A percentile compares a stretch with the other conserved stretches of the same genome.
Evolutionary conservation across 2,329 filamentous ascomycete genomes (phyloP).

Genomic region (Leptoxyphium fumago): DNA sequence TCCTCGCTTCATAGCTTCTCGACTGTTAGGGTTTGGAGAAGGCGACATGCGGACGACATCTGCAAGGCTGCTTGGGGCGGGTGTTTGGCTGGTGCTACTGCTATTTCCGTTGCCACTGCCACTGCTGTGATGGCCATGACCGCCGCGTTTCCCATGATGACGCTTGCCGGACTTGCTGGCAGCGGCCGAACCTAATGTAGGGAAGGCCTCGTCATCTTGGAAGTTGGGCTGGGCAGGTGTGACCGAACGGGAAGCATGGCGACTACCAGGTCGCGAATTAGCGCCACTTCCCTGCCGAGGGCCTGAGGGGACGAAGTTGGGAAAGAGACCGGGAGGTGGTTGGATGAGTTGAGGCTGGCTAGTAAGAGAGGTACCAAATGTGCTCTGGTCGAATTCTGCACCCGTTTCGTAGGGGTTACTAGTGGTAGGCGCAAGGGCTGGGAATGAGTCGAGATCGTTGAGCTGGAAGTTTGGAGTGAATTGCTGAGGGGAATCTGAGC

Average conservation of each 20-base stretch:
- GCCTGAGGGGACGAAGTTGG: slow-evolving; percentile 38
- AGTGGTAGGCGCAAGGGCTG: slow-evolving; percentile 44
- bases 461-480: slow-evolving; percentile 58
- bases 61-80: slow-evolving; percentile 70
- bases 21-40: slow-evolving; percentile 32
- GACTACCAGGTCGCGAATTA: slow-evolving; percentile 71
- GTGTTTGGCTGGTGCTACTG: slow-evolving; percentile 34
- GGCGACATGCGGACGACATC: slow-evolving; percentile 94
- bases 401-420: slow-evolving; percentile 29
- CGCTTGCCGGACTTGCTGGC: slow-evolving; percentile 69
- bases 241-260: slow-evolving; percentile 52
- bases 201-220: slow-evolving; percentile 92
- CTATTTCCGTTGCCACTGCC: slow-evolving; percentile 41
- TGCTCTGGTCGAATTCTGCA: slow-evolving; percentile 20
- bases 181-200: slow-evolving; percentile 63
- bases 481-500: slow-evolving; percentile 47
- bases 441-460: slow-evolving; percentile 75
- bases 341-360: slow-evolving; percentile 23
- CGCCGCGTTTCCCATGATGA: slow-evolving; percentile 80
- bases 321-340: slow-evolving; percentile 52
- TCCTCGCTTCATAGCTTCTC: slow-evolving; percentile 38
- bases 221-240: slow-evolving; percentile 51
- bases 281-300: slow-evolving; percentile 39
- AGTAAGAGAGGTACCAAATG: slow-evolving; percentile 29
- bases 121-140: slow-evolving; percentile 48